Percentiles rank a stretch among this genome's conserved stretches.
phyloP scores from a whole-genome alignment of 768 basidiomycete species.

The Nidula microcarpa region DNA sequence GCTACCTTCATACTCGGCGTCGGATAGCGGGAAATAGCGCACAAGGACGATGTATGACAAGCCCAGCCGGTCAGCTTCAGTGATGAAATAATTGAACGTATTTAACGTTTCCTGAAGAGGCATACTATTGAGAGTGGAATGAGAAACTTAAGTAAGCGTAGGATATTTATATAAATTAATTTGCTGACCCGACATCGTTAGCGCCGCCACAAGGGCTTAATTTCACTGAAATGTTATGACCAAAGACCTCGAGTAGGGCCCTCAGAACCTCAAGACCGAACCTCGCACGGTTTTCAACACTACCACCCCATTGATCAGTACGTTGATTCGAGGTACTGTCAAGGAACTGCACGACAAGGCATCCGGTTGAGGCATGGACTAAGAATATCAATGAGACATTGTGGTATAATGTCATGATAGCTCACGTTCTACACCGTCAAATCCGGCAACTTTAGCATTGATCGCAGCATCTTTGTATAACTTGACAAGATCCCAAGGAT shows the following conservation, averaged over 20 bases:
- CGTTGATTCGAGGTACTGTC: slow-evolving; percentile 40
- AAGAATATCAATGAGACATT: neutral
- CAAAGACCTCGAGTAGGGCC: slow-evolving; percentile 30
- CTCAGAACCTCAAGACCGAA: slow-evolving; percentile 46
- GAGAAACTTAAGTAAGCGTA: neutral
- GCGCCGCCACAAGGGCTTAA: slow-evolving; percentile 34
- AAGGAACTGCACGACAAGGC: slow-evolving; percentile 40
- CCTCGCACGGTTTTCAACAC: slow-evolving; percentile 41
- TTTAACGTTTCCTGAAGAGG: slow-evolving; percentile 34
- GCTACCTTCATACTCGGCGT: slow-evolving; percentile 2
- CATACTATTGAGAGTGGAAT: slow-evolving; percentile 20
- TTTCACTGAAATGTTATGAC: slow-evolving; percentile 37
- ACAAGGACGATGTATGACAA: slow-evolving; percentile 7
- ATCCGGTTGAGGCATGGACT: slow-evolving; percentile 36
- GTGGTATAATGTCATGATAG: neutral
- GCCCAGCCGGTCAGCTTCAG: slow-evolving; percentile 29
- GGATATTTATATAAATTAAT: neutral
- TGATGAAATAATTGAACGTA: slow-evolving; percentile 31
- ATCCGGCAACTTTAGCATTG: slow-evolving; percentile 42
- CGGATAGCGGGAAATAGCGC: slow-evolving; percentile 1
- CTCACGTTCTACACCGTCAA: slow-evolving; percentile 43
- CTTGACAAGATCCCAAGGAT: slow-evolving; percentile 28
- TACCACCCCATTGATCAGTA: slow-evolving; percentile 23
- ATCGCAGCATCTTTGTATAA: slow-evolving; percentile 31
- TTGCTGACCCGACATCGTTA: slow-evolving; percentile 32